Conservation (phyloP, 2,329 filamentous ascomycete genomes). For the Dactylellina drechsleri region DNA sequence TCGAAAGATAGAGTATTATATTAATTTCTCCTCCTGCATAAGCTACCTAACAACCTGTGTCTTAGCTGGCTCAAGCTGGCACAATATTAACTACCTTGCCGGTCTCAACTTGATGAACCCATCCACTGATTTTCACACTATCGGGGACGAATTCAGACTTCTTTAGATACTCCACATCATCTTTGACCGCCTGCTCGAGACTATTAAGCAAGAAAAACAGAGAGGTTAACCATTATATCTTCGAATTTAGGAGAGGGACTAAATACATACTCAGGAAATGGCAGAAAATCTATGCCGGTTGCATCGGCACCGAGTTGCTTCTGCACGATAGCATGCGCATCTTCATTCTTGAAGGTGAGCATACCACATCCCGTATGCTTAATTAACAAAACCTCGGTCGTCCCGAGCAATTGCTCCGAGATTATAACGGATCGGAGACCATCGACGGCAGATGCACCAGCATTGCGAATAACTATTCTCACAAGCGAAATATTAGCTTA, state of each 20-base stretch:
- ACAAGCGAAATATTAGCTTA: neutral
- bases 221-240: neutral
- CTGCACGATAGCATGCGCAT: conserved; percentile 68
- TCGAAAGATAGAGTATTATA: too few species aligned
- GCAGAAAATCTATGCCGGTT: conserved; percentile 60
- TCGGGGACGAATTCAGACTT: conserved; percentile 70
- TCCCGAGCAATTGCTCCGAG: conserved; percentile 80
- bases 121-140: conserved; percentile 73
- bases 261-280: conserved; percentile 38
- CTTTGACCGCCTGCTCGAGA: conserved; percentile 71
- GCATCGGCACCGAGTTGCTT: conserved; percentile 69
- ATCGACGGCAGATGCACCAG: conserved; percentile 73
- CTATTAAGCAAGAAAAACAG: neutral
- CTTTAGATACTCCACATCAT: conserved; percentile 74
- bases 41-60: too few species aligned
- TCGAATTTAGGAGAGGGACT: neutral
- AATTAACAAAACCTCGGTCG: conserved; percentile 76
- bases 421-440: conserved; percentile 79
- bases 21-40: too few species aligned
- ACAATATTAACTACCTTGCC: conserved; percentile 70
- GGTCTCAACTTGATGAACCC: conserved; percentile 81
- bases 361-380: conserved; percentile 77
- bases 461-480: conserved; percentile 60
- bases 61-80: conserved; percentile 3
- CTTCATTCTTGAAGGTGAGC: conserved; percentile 73